Conservation (phyloP, 2,329 filamentous ascomycete genomes). For the Neofusicoccum kwambonambiense region DNA sequence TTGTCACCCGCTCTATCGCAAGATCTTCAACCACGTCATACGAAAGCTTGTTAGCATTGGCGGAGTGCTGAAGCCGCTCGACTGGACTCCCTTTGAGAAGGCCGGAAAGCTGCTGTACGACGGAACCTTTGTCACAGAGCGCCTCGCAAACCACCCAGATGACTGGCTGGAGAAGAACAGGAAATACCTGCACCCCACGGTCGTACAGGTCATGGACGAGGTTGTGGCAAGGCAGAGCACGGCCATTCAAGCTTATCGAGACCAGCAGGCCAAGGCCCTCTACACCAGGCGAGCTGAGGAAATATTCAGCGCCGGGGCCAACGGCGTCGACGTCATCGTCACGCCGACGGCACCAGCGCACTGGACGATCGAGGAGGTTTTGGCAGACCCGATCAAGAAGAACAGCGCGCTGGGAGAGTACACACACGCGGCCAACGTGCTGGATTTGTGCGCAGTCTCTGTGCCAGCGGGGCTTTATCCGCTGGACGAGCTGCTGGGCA, state of each 20-base stretch:
- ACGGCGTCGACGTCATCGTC: slow-evolving; percentile 38
- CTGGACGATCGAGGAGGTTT: slow-evolving; percentile 54
- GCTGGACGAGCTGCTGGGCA: slow-evolving; percentile 28
- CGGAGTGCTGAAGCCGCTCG: slow-evolving; percentile 30
- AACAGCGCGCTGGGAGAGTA: slow-evolving; percentile 52
- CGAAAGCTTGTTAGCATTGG: slow-evolving; percentile 29
- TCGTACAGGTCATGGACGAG: slow-evolving; percentile 41
- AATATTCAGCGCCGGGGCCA: slow-evolving; percentile 28
- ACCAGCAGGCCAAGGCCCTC: slow-evolving; percentile 32
- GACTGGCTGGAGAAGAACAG: slow-evolving; percentile 32
- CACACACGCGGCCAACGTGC: slow-evolving; percentile 61
- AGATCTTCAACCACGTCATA: slow-evolving; percentile 33
- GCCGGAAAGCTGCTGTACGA: slow-evolving; percentile 57
- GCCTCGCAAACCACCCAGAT: slow-evolving; percentile 43
- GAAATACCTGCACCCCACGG: slow-evolving; percentile 51
- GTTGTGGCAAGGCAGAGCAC: slow-evolving; percentile 30
- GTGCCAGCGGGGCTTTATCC: slow-evolving; percentile 51
- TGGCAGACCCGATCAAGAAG: slow-evolving; percentile 51
- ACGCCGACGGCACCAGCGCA: slow-evolving; percentile 53
- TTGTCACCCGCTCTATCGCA: slow-evolving; percentile 43
- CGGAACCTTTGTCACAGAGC: slow-evolving; percentile 58
- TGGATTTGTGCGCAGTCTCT: slow-evolving; percentile 49
- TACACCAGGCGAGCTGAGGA: slow-evolving; percentile 33
- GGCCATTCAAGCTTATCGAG: slow-evolving; percentile 33
- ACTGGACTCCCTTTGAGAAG: slow-evolving; percentile 47